Evolutionary conservation across 2,329 filamentous ascomycete species (phyloP), one percentile per base, ranked within the genome.

Genomic region (Paraconiothyrium brasiliense): DNA sequence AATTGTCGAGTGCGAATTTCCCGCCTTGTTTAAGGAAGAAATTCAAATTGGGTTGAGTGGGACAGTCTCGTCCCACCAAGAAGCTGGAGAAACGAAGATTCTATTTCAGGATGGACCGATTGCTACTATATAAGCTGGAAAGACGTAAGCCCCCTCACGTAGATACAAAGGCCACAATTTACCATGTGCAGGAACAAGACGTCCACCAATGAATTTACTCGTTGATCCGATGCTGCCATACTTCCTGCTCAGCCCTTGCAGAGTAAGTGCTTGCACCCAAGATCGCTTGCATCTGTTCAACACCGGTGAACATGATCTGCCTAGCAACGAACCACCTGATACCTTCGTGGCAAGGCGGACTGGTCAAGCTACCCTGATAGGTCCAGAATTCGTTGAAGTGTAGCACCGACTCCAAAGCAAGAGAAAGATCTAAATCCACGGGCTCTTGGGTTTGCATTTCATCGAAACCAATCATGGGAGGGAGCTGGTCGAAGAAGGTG

Each of bases 171-270:
- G 27, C 27, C 27, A 30, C 27, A 2, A 6, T 6, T 30, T 4
- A 30, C 27, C 27, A 30, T 30, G 37, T 6, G 27, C 27, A 30
- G 27, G 27, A 30, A 30, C 27, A 30, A 30, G 27, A 30, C 27
- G 27, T 30, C 27, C 27, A 6, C 27, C 27, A 30, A 30, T 30
- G 4, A 4, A 30, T 30, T 64, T 70, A 81, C 47, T 77, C 73
- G 58, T 84, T 83, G 63, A 83, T 78, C 6, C 76, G 72, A 70
- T 85, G 83, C 62, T 77, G 71, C 83, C 82, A 84, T 27, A 83
- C 78, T 63, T 80, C 73, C 70, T 84, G 82, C 67, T 82, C 78
- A 6, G 74, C 72, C 52, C 83, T 76, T 4, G 82, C 80, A 52
- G 76, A 79, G 63, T 80, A 85, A 1, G 81, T 81, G 60, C 80